These are phyloP conservation scores for Stagonosporopsis rhizophila DNA, from an alignment of 2,329 filamentous ascomycete genomes.

Conservation along the genomic window DNA sequence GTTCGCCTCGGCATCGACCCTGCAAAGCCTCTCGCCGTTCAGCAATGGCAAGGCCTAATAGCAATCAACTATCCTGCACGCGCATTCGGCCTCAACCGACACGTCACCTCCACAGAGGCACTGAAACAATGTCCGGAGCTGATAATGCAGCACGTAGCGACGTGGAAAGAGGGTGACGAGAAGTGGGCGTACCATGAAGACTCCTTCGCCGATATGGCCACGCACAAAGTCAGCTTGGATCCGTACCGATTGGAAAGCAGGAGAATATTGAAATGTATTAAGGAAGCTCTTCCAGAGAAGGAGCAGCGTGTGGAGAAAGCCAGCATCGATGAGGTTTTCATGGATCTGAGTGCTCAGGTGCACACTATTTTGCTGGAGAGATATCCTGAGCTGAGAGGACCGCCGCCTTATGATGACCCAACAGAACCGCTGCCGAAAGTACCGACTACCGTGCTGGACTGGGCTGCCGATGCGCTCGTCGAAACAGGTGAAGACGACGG, in stretches of 20 bases:
- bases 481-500: conserved; percentile 76
- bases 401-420: conserved; percentile 76
- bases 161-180: conserved; percentile 89
- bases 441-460: conserved; percentile 76
- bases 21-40: conserved; percentile 84
- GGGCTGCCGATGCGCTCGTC: conserved; percentile 81
- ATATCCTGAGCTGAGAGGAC: conserved; percentile 74
- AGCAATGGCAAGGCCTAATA: conserved; percentile 94
- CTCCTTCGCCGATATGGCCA: conserved; percentile 78
- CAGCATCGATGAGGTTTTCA: conserved; percentile 92
- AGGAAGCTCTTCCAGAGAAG: conserved; percentile 70
- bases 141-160: conserved; percentile 90
- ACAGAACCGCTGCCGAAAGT: conserved; percentile 76
- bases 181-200: conserved; percentile 91
- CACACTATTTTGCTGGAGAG: conserved; percentile 76
- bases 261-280: conserved; percentile 80
- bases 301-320: conserved; percentile 87
- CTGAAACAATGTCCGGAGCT: conserved; percentile 85
- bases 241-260: conserved; percentile 87
- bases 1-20: conserved; percentile 78
- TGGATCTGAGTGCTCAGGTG: conserved; percentile 87
- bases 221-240: conserved; percentile 93
- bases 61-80: conserved; percentile 95
- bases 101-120: conserved; percentile 81
- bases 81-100: conserved; percentile 77